Percentiles rank a stretch among this genome's conserved stretches.
Conservation (phyloP, 495 filamentous ascomycete genomes). For the Tuber aestivum region DNA sequence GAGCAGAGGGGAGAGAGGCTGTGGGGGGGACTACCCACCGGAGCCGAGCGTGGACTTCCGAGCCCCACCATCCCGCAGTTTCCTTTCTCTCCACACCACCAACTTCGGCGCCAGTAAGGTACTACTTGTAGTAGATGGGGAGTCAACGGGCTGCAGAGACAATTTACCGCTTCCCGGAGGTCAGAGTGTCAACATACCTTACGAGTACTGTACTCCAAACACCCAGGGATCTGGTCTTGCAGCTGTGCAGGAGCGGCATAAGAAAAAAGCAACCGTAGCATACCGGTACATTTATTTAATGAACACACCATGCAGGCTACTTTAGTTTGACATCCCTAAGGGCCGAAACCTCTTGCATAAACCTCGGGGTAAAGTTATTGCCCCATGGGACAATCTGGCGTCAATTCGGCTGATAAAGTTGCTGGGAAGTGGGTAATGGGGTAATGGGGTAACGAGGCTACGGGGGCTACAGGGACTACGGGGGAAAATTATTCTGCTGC, state of each 20-base stretch:
- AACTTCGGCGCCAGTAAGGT: neutral
- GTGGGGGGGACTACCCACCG: neutral
- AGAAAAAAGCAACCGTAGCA: neutral
- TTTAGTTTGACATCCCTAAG: neutral
- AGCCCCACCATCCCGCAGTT: neutral
- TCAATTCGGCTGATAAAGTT: neutral
- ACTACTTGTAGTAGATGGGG: too few relatives aligned
- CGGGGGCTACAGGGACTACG: too few relatives aligned
- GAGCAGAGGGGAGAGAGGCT: neutral
- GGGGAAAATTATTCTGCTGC: neutral
- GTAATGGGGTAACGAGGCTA: neutral
- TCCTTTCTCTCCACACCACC: neutral
- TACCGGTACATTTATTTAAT: neutral
- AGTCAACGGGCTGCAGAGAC: neutral
- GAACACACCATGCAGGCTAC: neutral
- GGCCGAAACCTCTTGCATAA: neutral
- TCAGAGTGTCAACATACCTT: neutral
- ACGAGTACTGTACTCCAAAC: too few relatives aligned
- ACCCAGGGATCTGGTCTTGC: slow-evolving; percentile 3
- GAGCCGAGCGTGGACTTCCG: neutral
- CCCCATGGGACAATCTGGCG: neutral
- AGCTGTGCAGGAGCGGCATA: neutral
- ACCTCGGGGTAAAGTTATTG: neutral
- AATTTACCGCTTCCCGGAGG: neutral
- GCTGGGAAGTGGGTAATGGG: neutral